Conservation (phyloP, 192 early-diverging fungal genomes). For the Ramicandelaber brevisporus region DNA sequence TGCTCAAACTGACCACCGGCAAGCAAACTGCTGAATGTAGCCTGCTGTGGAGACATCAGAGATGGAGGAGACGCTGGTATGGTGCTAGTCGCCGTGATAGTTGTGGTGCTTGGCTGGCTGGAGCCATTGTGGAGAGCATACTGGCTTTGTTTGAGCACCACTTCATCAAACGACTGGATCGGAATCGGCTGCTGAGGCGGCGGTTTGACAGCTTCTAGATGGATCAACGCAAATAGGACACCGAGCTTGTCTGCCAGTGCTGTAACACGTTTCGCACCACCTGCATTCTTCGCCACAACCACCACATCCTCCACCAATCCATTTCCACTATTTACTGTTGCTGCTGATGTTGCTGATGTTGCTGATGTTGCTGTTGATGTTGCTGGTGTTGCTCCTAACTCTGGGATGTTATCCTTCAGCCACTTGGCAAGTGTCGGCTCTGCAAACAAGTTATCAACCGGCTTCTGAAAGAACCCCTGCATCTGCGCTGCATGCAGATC, state of each 20-base stretch:
- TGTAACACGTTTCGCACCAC: constrained; percentile 88
- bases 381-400: too few relatives aligned
- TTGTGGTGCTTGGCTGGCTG: too few relatives aligned
- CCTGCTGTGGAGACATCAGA: too few relatives aligned
- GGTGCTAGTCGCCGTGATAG: too few relatives aligned
- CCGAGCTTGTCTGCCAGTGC: constrained; percentile 80
- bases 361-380: too few relatives aligned
- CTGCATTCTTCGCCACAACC: constrained; percentile 84
- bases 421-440: constrained; percentile 76
- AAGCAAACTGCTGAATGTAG: too few relatives aligned
- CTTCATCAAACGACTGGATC: too few relatives aligned
- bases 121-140: too few relatives aligned
- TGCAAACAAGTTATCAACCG: constrained; percentile 82
- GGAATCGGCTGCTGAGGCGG: constrained; percentile 16
- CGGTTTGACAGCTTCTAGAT: constrained; percentile 60
- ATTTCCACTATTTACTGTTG: constrained; percentile 17
- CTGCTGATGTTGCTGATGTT: too few relatives aligned
- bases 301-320: constrained; percentile 20
- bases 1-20: too few relatives aligned
- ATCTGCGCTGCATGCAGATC: constrained; percentile 86
- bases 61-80: too few relatives aligned
- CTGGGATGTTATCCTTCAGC: constrained; percentile 48
- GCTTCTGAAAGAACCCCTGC: constrained; percentile 88
- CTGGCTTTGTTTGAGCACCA: too few relatives aligned
- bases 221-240: constrained; percentile 89